Base-by-base conservation (phyloP, 495 filamentous ascomycete species). In the Saxophila tyrrhenica region DNA sequence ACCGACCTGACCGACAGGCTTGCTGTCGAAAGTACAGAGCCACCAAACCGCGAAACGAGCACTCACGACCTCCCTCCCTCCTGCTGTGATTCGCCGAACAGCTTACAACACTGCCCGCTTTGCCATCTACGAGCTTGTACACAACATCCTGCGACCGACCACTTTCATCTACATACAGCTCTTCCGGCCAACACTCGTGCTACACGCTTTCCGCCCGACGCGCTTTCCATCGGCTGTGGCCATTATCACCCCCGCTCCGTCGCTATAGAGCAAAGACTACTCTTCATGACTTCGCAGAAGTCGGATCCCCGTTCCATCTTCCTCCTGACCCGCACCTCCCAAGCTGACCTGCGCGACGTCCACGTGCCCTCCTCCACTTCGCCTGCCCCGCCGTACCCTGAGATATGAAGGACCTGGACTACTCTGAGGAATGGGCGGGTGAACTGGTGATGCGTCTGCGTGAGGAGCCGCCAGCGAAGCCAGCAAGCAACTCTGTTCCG, bases 281-380 rank as follows among this genome's bases (percentile, higher is more conserved):
- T 7, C 50, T 43, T 38, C 41, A 60, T 60, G 57, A 51, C 9
- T 38, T 35, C 25, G 52, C 46, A 55, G 29, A 19, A 35, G n/a
- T 46, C 8, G 20, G 43, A 39, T 21, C 51, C 24, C 51, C 29
- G 24, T 1, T 48, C 45, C 32, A n/a, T 44, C 16, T 48, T 50
- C 45, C 45, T 45, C 23, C 25, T 55, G 22, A 13, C 23, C 21
- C 3, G 47, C 13, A 55, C 25, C 35, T 51, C 57, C 2, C 24
- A n/a, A 17, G 39, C 52, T n/a, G 52, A 60, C 48, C 48, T 55
- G 17, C 52, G 52, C 32, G 57, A 60, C 52, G n/a, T 52, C 10
- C 58, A 60, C 44, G 25, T 60, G 5, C 23, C 52, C 1, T 60
- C 49, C 1, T 50, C 52, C 8, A 53, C 17, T 39, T 52, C 48